A percentile compares a stretch with the other conserved stretches of the same genome.
Evolutionary conservation across 345 rosid genomes (phyloP).

Genomic region (Eucalyptus sp.): DNA sequence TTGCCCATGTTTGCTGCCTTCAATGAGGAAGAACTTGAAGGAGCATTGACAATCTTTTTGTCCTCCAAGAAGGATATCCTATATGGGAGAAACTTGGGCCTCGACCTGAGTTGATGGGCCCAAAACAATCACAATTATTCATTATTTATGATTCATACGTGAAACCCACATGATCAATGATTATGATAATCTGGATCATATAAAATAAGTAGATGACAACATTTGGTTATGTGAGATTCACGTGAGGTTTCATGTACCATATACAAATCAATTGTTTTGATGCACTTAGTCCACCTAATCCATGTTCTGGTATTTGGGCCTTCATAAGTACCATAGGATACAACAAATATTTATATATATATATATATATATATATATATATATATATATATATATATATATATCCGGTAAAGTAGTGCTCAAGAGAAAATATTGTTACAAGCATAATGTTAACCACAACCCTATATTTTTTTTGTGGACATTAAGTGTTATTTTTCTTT

Average conservation of each 20-base stretch:
- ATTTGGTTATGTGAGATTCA: neutral
- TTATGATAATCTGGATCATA: neutral
- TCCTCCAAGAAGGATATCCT: neutral
- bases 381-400: too few relatives aligned
- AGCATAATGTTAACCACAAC: neutral
- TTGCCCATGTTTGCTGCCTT: neutral
- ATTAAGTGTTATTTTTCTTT: neutral
- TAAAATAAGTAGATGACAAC: neutral
- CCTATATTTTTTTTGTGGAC: neutral
- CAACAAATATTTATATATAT: too few relatives aligned
- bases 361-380: too few relatives aligned
- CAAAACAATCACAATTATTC: neutral
- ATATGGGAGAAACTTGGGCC: neutral
- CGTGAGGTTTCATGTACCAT: neutral
- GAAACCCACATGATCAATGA: neutral
- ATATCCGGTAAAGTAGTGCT: neutral
- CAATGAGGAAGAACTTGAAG: neutral
- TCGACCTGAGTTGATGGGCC: neutral
- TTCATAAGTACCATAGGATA: neutral
- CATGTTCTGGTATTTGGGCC: neutral
- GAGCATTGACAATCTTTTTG: neutral
- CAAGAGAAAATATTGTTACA: neutral
- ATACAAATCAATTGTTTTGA: neutral
- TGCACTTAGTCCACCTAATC: neutral
- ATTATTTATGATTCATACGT: rapidly evolving